Evolutionary conservation across 495 filamentous ascomycete genomes (phyloP).

Genomic region (Sphaerosporella brunnea): DNA sequence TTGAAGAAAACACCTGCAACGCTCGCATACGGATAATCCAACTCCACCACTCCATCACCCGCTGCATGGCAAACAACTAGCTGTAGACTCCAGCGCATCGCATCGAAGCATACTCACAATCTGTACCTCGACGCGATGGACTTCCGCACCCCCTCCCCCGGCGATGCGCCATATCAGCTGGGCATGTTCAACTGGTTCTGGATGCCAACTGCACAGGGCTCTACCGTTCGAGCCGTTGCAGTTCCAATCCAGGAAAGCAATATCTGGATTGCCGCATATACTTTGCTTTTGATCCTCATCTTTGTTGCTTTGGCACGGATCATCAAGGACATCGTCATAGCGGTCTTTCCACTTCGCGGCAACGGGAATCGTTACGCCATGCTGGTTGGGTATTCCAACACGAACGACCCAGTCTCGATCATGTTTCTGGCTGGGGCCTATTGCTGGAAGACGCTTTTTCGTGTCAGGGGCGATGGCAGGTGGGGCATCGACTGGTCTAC

Average conservation of each 20-base stretch:
- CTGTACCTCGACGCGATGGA: too few species aligned
- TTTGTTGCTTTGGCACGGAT: constrained; percentile 1
- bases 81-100: too few species aligned
- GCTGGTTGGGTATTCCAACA: constrained; percentile 6
- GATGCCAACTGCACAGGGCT: background rate
- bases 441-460: background rate
- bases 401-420: constrained; percentile 1
- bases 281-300: constrained; percentile 3
- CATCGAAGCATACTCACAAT: too few species aligned
- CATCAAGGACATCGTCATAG: constrained; percentile 1
- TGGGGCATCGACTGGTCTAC: background rate
- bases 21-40: too few species aligned
- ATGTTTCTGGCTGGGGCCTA: background rate
- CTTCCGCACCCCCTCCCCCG: background rate
- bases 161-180: background rate
- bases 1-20: too few species aligned
- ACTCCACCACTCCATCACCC: too few species aligned
- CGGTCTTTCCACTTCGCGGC: background rate
- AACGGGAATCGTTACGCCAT: constrained; percentile 8
- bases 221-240: background rate
- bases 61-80: too few species aligned
- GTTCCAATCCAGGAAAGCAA: background rate
- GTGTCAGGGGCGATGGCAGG: background rate
- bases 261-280: constrained; percentile 6
- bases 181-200: constrained; percentile 2